Evolutionary conservation across 768 basidiomycete species (phyloP).

Genomic region (Termitomyces sp.): DNA sequence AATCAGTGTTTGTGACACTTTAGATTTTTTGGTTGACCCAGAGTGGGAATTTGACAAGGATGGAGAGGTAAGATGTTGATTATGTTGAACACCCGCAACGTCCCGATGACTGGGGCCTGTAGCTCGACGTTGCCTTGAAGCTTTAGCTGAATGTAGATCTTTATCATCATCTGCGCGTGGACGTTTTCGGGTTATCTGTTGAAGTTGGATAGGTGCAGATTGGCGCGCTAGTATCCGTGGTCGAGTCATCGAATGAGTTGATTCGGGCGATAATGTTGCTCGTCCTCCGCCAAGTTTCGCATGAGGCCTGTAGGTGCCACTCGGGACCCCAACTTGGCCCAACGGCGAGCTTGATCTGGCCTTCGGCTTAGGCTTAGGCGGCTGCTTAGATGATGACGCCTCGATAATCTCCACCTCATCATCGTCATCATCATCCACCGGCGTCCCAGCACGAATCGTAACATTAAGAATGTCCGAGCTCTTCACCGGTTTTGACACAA

Average conservation of each 20-base stretch:
- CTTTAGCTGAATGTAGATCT: slow-evolving; percentile 28
- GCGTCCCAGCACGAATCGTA: not conserved
- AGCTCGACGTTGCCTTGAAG: slow-evolving; percentile 30
- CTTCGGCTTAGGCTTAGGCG: not conserved
- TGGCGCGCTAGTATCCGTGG: not conserved
- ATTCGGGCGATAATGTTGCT: not conserved
- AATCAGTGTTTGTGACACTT: not conserved
- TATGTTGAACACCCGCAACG: not conserved
- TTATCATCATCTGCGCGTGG: not conserved
- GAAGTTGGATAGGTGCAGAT: not conserved
- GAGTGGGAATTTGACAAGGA: not conserved
- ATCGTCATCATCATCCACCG: not conserved
- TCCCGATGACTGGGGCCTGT: slow-evolving; percentile 4
- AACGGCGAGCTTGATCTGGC: not conserved
- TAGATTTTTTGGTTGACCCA: not conserved
- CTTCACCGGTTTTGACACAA: not conserved
- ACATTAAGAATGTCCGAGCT: not conserved
- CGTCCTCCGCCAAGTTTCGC: not conserved
- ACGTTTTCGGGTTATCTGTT: not conserved
- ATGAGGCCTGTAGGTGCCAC: too few species aligned
- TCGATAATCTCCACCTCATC: slow-evolving; percentile 1
- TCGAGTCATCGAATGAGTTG: not conserved
- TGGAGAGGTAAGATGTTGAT: not conserved
- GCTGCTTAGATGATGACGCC: not conserved
- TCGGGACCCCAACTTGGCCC: not conserved